These are phyloP conservation scores for Letharia columbiana DNA, from an alignment of 495 filamentous ascomycete genomes.

Conservation along the genomic window DNA sequence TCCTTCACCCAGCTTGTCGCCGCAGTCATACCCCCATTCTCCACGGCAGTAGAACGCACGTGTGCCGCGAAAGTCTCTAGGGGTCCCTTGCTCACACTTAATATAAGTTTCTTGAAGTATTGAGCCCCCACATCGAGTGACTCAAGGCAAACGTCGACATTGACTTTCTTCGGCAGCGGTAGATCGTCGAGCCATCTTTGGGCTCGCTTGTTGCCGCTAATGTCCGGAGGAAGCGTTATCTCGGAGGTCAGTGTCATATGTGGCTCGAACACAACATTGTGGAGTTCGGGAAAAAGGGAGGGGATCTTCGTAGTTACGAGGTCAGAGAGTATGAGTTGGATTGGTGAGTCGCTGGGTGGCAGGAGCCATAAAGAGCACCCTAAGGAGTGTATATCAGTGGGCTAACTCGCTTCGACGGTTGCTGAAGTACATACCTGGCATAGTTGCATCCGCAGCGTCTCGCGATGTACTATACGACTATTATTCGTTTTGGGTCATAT, in stretches of 20 bases:
- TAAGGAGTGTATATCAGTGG: neutral
- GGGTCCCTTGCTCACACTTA: neutral
- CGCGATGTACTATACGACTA: neutral
- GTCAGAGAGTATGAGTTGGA: neutral
- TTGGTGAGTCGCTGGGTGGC: neutral
- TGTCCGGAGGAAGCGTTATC: neutral
- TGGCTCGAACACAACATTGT: neutral
- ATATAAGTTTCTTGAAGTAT: neutral
- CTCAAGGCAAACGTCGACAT: neutral
- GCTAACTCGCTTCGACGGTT: neutral
- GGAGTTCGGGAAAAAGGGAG: neutral
- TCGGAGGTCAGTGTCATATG: neutral
- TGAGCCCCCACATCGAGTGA: neutral
- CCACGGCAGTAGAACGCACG: neutral
- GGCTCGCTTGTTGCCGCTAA: neutral
- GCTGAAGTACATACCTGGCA: neutral
- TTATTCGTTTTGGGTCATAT: neutral
- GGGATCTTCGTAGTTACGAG: neutral
- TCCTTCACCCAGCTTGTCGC: neutral
- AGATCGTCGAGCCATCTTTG: neutral
- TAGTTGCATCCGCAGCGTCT: neutral
- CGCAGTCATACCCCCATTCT: neutral
- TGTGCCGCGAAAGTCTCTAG: neutral
- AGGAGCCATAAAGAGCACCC: neutral
- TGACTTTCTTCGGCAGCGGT: neutral